A percentile compares a stretch with the other conserved stretches of the same genome.
These are phyloP conservation scores for Backusella luteola DNA, from an alignment of 192 early-diverging fungal species.

Conservation along the genomic window DNA sequence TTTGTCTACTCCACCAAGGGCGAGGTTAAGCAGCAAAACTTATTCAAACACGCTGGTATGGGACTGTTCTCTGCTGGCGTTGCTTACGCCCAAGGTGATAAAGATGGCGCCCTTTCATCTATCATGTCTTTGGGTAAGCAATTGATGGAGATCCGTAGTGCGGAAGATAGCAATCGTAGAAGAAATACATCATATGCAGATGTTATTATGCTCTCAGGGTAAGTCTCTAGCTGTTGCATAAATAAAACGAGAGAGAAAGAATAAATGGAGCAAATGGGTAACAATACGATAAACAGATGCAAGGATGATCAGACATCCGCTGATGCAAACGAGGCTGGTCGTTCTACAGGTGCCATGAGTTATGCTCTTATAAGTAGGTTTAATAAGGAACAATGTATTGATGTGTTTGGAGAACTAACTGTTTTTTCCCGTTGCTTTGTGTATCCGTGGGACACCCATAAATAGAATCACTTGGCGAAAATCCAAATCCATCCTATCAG, in stretches of 20 bases:
- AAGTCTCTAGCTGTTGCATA: constrained; percentile 13
- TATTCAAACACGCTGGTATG: constrained; percentile 45
- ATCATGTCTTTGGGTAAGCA: constrained; percentile 48
- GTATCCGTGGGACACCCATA: neutral
- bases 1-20: constrained; percentile 75
- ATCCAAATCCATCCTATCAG: constrained; percentile 63
- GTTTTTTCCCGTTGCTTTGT: neutral
- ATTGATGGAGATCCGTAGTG: constrained; percentile 33
- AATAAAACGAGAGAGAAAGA: neutral
- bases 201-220: constrained; percentile 80
- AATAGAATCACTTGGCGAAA: constrained; percentile 46
- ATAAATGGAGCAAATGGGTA: neutral
- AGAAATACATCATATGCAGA: constrained; percentile 59
- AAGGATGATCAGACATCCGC: constrained; percentile 85
- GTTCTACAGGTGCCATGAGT: constrained; percentile 74
- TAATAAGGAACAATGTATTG: neutral
- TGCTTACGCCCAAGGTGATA: constrained; percentile 48
- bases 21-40: constrained; percentile 45
- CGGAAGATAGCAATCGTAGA: constrained; percentile 20
- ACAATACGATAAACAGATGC: constrained; percentile 35
- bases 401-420: neutral
- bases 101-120: constrained; percentile 36
- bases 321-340: constrained; percentile 61
- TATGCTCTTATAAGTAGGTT: constrained; percentile 65
- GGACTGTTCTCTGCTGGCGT: constrained; percentile 45